Base-by-base conservation (phyloP, 2,329 filamentous ascomycete species). In the Hypoxylon sp. region DNA sequence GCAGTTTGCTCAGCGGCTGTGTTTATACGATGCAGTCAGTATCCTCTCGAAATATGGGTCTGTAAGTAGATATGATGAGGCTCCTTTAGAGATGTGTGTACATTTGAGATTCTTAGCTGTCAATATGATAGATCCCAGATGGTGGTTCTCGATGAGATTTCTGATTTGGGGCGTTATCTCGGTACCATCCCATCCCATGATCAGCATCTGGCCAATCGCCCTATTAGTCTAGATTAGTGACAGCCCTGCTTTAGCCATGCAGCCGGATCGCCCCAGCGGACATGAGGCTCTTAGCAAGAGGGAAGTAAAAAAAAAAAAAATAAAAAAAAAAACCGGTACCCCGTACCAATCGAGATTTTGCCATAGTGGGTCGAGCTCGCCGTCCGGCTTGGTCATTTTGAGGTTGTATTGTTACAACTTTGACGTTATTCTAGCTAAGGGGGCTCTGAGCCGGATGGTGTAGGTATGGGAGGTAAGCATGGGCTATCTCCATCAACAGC, bases 1-100 rank as follows among this genome's bases (percentile, higher is more conserved):
- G 95, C 94, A 32, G 95, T 94, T 77, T 98, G 92, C 78, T 97
- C 91, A 67, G 94, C 95, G 76, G 94, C 95, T 98, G 79, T 74
- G 71, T 21, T n/a, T n/a, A 56, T 54, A 39, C 56, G 32, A 31
- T 68, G 69, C 59, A 66, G 69, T 79, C 77, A 78, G 82, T 72
- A 79, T 68, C 60, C 72, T 70, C 56, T 66, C 58, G 61, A 67
- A 72, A 69, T 29, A 21, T 67, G 59, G 56, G 65, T 35, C 35
- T 17, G 50, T 50, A 39, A 39, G 61, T 48, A n/a, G n/a, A n/a
- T n/a, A 27, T 46, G 29, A 65, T 60, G 68, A 24, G 52, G 65
- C 55, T 69, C 52, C 39, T 11, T 65, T 56, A 64, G 7, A 60
- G 85, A 79, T 79, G 94, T 92, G 92, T 85, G 79, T 80, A 95